These are phyloP conservation scores for Paradendryphiella salina DNA, from an alignment of 2,329 filamentous ascomycete genomes.

Conservation along the genomic window DNA sequence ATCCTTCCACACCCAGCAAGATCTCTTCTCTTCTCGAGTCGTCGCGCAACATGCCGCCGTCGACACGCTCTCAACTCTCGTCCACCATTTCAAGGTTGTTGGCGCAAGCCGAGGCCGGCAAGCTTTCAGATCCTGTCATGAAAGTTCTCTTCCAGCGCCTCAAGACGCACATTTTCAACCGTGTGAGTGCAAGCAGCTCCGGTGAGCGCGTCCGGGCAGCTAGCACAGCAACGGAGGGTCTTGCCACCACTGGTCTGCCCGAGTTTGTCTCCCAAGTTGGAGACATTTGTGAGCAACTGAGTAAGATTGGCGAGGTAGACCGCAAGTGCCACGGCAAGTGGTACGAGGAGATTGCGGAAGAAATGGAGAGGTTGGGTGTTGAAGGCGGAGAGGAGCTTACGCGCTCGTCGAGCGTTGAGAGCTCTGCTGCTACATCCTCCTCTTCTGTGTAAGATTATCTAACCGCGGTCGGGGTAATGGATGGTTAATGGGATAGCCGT, in stretches of 20 bases:
- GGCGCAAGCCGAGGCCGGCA: conserved; percentile 55
- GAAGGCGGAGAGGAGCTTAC: conserved; percentile 38
- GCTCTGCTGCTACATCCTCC: conserved; percentile 14
- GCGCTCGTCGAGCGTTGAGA: conserved; percentile 32
- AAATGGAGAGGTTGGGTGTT: conserved; percentile 49
- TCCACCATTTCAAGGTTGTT: conserved; percentile 55
- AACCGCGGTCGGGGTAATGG: neutral
- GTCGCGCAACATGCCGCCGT: conserved; percentile 54
- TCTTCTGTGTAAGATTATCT: neutral
- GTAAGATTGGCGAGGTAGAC: conserved; percentile 67
- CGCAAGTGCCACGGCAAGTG: conserved; percentile 68
- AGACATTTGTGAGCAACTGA: conserved; percentile 69
- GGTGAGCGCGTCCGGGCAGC: conserved; percentile 72
- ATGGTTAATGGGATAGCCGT: neutral
- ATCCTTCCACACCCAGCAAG: conserved; percentile 54
- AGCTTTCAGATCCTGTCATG: conserved; percentile 64
- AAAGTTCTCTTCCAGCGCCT: conserved; percentile 70
- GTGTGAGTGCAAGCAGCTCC: conserved; percentile 67
- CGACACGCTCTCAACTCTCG: conserved; percentile 51
- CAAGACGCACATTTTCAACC: conserved; percentile 65
- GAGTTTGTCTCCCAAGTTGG: conserved; percentile 73
- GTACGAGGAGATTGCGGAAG: conserved; percentile 69
- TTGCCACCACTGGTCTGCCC: conserved; percentile 69
- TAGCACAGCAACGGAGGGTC: conserved; percentile 68
- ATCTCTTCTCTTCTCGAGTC: conserved; percentile 56